A percentile compares a stretch with the other conserved stretches of the same genome.
Conservation (phyloP, 306 rosid genomes). For the Glycine soja region DNA sequence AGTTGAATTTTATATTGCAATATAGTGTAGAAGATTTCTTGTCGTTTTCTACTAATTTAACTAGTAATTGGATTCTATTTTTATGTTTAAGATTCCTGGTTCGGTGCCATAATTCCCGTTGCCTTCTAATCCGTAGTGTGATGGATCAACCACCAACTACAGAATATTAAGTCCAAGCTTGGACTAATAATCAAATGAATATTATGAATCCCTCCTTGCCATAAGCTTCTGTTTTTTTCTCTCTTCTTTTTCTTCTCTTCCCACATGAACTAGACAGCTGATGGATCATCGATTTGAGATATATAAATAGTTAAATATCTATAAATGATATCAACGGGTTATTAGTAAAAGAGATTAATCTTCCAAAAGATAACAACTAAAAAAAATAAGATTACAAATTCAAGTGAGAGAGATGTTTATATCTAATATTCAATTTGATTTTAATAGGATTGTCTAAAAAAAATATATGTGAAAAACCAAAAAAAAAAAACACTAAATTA, state of each 20-base stretch:
- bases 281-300: background rate
- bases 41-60: conserved; percentile 35
- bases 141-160: conserved; percentile 52
- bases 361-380: too few relatives aligned
- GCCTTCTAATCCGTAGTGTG: conserved; percentile 33
- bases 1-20: background rate
- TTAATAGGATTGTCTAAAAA: too few relatives aligned
- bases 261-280: conserved; percentile 21
- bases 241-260: background rate
- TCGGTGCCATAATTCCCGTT: conserved; percentile 63
- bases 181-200: conserved; percentile 21
- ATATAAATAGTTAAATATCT: background rate
- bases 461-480: too few relatives aligned
- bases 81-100: conserved; percentile 43
- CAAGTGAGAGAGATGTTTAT: too few relatives aligned
- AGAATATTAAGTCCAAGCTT: conserved; percentile 18
- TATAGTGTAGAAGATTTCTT: conserved; percentile 36
- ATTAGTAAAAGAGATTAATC: too few relatives aligned
- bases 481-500: too few relatives aligned
- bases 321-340: too few relatives aligned
- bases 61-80: background rate
- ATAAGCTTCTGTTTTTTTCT: background rate
- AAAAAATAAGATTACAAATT: too few relatives aligned
- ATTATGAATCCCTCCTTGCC: conserved; percentile 33
- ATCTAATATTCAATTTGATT: too few relatives aligned